Evolutionary conservation across 1,284 basidiomycete species (phyloP), one percentile per base, ranked within the genome.

Genomic region (Cutaneotrichosporon dermatis): DNA sequence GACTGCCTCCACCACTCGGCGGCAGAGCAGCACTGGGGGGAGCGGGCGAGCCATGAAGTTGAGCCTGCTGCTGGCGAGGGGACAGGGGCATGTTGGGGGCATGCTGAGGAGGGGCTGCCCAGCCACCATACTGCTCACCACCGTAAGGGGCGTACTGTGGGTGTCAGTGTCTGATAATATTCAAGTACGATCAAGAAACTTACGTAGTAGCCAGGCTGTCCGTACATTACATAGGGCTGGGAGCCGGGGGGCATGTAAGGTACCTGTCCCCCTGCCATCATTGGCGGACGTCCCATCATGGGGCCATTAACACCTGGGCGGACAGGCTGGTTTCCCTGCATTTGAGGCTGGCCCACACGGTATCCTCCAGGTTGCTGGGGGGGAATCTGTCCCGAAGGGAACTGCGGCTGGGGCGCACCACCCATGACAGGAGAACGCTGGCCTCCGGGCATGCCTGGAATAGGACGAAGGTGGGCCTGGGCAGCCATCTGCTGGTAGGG

Each of bases 171-270:
- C 12, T 15, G 9, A 37, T n/a, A 48, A 13, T 39, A 11, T n/a
- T 15, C 16, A 12, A 36, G 13, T n/a, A 15, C n/a, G 39, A n/a
- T 41, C n/a, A 15, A 11, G 5, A 5, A 9, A 74, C 71, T 66
- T 60, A 75, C 72, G 58, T 71, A 72, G 61, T 66, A 73, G 39
- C 58, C 54, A 39, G 59, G 55, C 45, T 70, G 70, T 16, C 65
- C 69, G 9, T 73, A 73, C 75, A 76, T 75, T 54, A 69, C 65
- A 55, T 72, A 74, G 9, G 51, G 62, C 56, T 69, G 70, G 33
- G 15, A 37, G 15, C 67, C 68, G 51, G 70, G 72, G 12, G 59
- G 59, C 67, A 74, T 69, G 50, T 70, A 74, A 25, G 60, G 54
- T 57, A 58, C 55, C 46, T 58, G 62, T 3, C 58, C 57, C 12